Evolutionary conservation across 495 filamentous ascomycete species (phyloP), one percentile per base, ranked within the genome.

Genomic region (Aspergillus baeticus): DNA sequence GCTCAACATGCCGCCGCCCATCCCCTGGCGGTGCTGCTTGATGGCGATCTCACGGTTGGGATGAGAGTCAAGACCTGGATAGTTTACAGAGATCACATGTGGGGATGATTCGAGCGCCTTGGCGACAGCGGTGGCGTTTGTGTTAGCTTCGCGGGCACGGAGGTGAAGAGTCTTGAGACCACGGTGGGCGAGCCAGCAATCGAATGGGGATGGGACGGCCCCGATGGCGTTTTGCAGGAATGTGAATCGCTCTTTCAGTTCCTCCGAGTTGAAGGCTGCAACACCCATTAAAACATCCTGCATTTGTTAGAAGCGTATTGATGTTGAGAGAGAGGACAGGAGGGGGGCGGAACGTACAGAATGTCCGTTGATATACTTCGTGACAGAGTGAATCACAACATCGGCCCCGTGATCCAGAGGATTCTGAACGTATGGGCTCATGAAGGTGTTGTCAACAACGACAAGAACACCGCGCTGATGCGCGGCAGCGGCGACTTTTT

Each of bases 331-430:
- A 23, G 21, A 5, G 18, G 37, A 15, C 10, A 43, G 46, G 23
- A 20, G 13, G 21, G 53, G 21, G 18, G n/a, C 10, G 11, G 41
- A 43, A 63, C 77, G 45, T 70, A 83, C 82, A 10, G 84, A 87
- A 74, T 99, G 94, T 6, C 94, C 94, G 68, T 99, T 99, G 71
- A 99, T 98, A 75, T 98, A 99, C 72, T 99, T 99, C 7, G 94
- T 99, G n/a, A 99, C 94, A 36, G 88, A 92, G 78, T 99, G 94
- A n/a, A 98, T 86, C 39, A 98, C 94, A 43, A 99, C 92, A 67
- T 99, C 95, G 34, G 94, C 94, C 63, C 94, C 94, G 72, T 95
- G 91, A 62, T 92, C 84, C 22, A 99, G 81, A 2, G 94, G 94
- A 70, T 97, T 98, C 72, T 99, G 94, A 21, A 98, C 80, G 68